These are phyloP conservation scores for Aphanocladium album DNA, from an alignment of 2,329 filamentous ascomycete genomes.

Conservation along the genomic window DNA sequence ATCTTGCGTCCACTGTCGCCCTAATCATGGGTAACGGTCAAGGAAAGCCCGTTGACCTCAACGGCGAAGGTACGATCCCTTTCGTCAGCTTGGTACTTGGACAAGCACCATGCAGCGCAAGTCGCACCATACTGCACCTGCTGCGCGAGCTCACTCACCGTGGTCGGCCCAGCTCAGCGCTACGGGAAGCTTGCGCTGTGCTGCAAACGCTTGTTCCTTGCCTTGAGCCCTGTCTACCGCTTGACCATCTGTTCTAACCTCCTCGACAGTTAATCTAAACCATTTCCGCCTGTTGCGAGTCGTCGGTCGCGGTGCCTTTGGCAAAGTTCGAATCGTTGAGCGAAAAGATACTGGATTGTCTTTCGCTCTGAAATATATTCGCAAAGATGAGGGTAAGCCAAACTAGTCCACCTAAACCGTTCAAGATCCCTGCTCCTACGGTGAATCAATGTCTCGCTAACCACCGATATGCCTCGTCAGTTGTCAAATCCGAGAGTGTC, in stretches of 20 bases:
- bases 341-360: constrained; percentile 90
- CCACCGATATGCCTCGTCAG: constrained; percentile 41
- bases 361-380: constrained; percentile 96
- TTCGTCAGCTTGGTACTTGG: neutral
- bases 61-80: constrained; percentile 71
- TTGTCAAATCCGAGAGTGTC: constrained; percentile 95
- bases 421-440: neutral
- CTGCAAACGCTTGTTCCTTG: neutral
- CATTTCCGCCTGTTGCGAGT: constrained; percentile 94
- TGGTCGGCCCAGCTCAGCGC: no score
- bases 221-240: neutral
- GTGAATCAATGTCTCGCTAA: constrained; percentile 19
- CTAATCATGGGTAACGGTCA: constrained; percentile 82
- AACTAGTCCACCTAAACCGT: neutral
- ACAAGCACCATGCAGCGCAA: neutral
- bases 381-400: constrained; percentile 90
- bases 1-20: neutral
- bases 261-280: constrained; percentile 76
- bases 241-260: constrained; percentile 7
- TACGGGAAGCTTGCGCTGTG: neutral
- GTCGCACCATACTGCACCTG: neutral
- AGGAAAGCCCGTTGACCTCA: constrained; percentile 87
- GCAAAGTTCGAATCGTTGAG: constrained; percentile 97
- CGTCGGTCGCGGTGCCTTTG: constrained; percentile 95
- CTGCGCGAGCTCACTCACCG: neutral